Conservation (phyloP, 2,329 filamentous ascomycete species). For the Juglanconis oblonga region DNA sequence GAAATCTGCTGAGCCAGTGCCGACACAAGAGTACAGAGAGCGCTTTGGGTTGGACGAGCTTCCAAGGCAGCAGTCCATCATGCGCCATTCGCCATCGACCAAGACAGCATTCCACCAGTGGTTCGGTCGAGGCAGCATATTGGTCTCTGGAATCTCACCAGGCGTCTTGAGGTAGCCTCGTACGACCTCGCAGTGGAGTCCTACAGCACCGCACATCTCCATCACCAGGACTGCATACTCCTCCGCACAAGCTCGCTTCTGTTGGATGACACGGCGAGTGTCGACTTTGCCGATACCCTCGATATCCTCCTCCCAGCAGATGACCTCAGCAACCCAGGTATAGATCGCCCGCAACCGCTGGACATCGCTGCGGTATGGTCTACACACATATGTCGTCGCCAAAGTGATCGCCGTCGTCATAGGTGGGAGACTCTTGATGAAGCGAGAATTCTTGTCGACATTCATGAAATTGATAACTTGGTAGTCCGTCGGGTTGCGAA, state of each 20-base stretch:
- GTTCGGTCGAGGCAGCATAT: slow-evolving; percentile 80
- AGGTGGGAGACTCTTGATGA: slow-evolving; percentile 78
- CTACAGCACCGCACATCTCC: slow-evolving; percentile 92
- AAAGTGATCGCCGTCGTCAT: slow-evolving; percentile 78
- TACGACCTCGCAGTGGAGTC: slow-evolving; percentile 82
- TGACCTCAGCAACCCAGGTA: slow-evolving; percentile 93
- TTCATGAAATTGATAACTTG: slow-evolving; percentile 73
- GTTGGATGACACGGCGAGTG: slow-evolving; percentile 77
- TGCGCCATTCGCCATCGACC: slow-evolving; percentile 91
- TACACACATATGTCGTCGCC: slow-evolving; percentile 87
- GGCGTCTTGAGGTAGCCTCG: slow-evolving; percentile 88
- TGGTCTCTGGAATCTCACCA: slow-evolving; percentile 77
- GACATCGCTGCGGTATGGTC: slow-evolving; percentile 90
- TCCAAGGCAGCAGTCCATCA: slow-evolving; percentile 91
- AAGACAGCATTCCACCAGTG: slow-evolving; percentile 98
- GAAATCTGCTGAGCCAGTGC: slow-evolving; percentile 68
- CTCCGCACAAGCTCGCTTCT: slow-evolving; percentile 78
- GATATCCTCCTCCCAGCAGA: slow-evolving; percentile 93
- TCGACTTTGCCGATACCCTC: slow-evolving; percentile 70
- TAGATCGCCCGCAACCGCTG: slow-evolving; percentile 93
- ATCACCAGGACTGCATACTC: slow-evolving; percentile 86
- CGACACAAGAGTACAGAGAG: slow-evolving; percentile 70
- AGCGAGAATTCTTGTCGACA: slow-evolving; percentile 94
- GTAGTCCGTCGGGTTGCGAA: slow-evolving; percentile 81
- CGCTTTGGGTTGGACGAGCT: slow-evolving; percentile 86